These are phyloP conservation scores for Candida neerlandica DNA, from an alignment of 1,139 yeast genomes.

Conservation along the genomic window DNA sequence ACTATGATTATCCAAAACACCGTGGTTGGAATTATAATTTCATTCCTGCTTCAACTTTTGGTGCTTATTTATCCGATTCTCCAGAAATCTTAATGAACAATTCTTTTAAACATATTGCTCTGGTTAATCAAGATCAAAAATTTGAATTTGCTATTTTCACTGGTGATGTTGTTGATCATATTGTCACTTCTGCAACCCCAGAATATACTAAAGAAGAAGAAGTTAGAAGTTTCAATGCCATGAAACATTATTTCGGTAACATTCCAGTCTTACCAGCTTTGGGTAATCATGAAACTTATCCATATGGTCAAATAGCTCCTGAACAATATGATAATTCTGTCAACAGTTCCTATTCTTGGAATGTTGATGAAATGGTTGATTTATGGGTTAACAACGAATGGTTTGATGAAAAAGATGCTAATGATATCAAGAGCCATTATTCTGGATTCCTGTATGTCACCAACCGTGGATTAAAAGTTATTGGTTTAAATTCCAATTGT, in stretches of 20 bases:
- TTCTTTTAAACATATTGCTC: slow-evolving; percentile 49
- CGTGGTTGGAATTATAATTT: slow-evolving; percentile 45
- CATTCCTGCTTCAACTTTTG: slow-evolving; percentile 61
- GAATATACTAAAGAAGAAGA: slow-evolving; percentile 2
- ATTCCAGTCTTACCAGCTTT: background rate
- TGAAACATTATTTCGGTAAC: slow-evolving; percentile 1
- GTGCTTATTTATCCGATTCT: slow-evolving; percentile 64
- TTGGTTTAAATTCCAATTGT: slow-evolving; percentile 64
- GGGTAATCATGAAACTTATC: background rate
- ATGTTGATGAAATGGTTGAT: slow-evolving; percentile 58
- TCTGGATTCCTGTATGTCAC: slow-evolving; percentile 65
- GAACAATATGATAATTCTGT: background rate
- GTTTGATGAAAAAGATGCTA: slow-evolving; percentile 28
- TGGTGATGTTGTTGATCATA: slow-evolving; percentile 69
- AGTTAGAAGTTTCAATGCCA: background rate
- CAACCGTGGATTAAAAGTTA: slow-evolving; percentile 61
- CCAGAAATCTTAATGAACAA: slow-evolving; percentile 62
- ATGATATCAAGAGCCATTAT: slow-evolving; percentile 44
- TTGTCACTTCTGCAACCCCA: background rate
- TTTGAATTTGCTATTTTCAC: slow-evolving; percentile 68
- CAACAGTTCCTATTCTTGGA: slow-evolving; percentile 58
- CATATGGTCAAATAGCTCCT: background rate
- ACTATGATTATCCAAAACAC: slow-evolving; percentile 36
- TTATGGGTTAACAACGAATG: slow-evolving; percentile 52
- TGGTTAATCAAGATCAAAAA: slow-evolving; percentile 31